Evolutionary conservation across 1,284 basidiomycete species (phyloP), one percentile per base, ranked within the genome.

Genomic region (Ceratobasidium sp.): DNA sequence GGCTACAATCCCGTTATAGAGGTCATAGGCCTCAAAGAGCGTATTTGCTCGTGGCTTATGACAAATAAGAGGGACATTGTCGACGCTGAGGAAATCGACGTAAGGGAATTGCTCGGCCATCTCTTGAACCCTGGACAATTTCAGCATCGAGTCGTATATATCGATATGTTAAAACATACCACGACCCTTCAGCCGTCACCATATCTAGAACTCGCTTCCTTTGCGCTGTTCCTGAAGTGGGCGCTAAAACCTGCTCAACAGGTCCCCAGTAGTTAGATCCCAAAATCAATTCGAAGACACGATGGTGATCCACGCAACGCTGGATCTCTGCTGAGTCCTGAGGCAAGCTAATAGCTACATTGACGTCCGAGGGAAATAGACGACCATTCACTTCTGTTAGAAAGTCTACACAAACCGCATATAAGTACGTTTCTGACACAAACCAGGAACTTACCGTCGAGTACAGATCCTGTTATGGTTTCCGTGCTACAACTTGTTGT

Each of bases 351-450:
- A 67, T n/a, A 20, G 74, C 61, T n/a, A 76, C 40, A 23, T 76
- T 76, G 40, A 64, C 48, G 42, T 76, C 74, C 3, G 74, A 64
- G 0, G 74, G 74, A n/a, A 67, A 76, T 42, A 59, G 40, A 17
- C 74, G 62, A 1, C 74, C 74, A 28, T 67, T n/a, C 3, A 76
- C 42, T n/a, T 76, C 74, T 0, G 54, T 64, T 20, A 76, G 67
- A 48, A 59, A 76, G 15, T 61, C 74, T 76, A 33, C 2, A 12
- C 3, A 42, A 44, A 59, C 5, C 10, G 28, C 15, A 56, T 57
- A 10, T 10, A 23, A 57, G 54, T 4, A 33, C 33, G 33, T 1
- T 1, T 33, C 4, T 33, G 12, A 28, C 0, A 42, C 70, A 33
- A n/a, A 74, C 70, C 70, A 9, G 13, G 28, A 5, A 74, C 20